phyloP scores from a whole-genome alignment of 495 filamentous ascomycete genomes.

The Aspergillus egyptiacus region DNA sequence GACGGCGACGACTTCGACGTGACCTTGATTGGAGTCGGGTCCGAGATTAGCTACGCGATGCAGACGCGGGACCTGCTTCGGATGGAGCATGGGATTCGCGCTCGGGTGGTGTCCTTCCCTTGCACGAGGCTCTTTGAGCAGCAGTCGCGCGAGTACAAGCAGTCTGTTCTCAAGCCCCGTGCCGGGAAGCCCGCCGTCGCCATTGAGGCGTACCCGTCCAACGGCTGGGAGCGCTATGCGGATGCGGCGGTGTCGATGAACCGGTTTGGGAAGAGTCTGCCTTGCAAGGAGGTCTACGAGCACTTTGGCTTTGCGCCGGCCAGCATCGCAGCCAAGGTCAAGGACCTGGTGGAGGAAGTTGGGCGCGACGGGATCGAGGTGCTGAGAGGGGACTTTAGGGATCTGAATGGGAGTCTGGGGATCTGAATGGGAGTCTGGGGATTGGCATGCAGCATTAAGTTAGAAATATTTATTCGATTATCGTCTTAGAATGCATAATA shows the following conservation, averaged over 20 bases:
- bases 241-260: conserved; percentile 40
- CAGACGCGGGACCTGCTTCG: conserved; percentile 17
- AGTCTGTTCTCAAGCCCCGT: conserved; percentile 20
- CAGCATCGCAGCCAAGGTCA: conserved; percentile 29
- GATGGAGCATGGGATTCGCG: conserved; percentile 14
- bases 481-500: no score
- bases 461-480: no score
- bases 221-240: conserved; percentile 50
- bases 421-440: no score
- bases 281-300: conserved; percentile 34
- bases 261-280: conserved; percentile 36
- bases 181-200: conserved; percentile 29
- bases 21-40: conserved; percentile 29
- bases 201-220: conserved; percentile 42
- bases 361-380: conserved; percentile 1
- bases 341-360: conserved; percentile 9
- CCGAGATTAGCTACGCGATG: conserved; percentile 27
- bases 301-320: conserved; percentile 38
- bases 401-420: conserved; percentile 6
- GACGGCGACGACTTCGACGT: conserved; percentile 18
- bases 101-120: conserved; percentile 39
- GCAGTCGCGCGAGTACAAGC: conserved; percentile 36
- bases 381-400: conserved; percentile 8
- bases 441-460: background rate
- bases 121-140: conserved; percentile 39